These are phyloP conservation scores for Didymella lethalis DNA, from an alignment of 2,329 filamentous ascomycete species.

Conservation along the genomic window DNA sequence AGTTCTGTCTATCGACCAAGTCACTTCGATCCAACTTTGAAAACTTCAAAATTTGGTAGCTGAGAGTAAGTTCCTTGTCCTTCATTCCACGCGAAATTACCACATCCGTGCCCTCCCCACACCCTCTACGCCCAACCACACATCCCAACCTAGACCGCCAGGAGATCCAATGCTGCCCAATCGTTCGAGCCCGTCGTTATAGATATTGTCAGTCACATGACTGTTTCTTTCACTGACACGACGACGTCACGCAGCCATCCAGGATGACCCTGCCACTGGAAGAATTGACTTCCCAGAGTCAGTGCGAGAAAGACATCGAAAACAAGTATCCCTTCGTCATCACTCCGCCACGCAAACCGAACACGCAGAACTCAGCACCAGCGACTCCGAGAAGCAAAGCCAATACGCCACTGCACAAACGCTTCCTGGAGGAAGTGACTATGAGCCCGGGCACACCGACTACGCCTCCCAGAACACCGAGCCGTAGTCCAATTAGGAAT, in stretches of 20 bases:
- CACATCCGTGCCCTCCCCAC: conserved; percentile 12
- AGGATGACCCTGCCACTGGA: conserved; percentile 9
- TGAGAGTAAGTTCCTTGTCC: not conserved
- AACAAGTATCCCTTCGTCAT: conserved; percentile 15
- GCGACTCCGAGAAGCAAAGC: conserved; percentile 12
- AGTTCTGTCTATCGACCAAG: not conserved
- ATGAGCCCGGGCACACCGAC: conserved; percentile 24
- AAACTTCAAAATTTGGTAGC: not conserved
- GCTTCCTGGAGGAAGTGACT: conserved; percentile 26
- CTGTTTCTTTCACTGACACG: conserved; percentile 16
- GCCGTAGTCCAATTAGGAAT: conserved; percentile 4
- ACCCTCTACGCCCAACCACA: not conserved
- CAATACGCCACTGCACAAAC: conserved; percentile 24
- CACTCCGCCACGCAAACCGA: conserved; percentile 14
- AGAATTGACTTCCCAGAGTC: not conserved
- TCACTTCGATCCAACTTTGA: not conserved
- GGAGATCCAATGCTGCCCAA: not conserved
- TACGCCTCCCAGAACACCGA: conserved; percentile 28
- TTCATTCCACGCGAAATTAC: conserved; percentile 15
- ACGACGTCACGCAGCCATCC: conserved; percentile 5
- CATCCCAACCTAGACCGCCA: not conserved
- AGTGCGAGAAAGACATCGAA: conserved; percentile 1
- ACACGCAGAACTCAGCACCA: not conserved
- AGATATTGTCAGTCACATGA: conserved; percentile 6
- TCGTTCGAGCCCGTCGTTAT: not conserved